These are phyloP conservation scores for Backusella liffmaniae DNA, from an alignment of 192 early-diverging fungal species.

Conservation along the genomic window DNA sequence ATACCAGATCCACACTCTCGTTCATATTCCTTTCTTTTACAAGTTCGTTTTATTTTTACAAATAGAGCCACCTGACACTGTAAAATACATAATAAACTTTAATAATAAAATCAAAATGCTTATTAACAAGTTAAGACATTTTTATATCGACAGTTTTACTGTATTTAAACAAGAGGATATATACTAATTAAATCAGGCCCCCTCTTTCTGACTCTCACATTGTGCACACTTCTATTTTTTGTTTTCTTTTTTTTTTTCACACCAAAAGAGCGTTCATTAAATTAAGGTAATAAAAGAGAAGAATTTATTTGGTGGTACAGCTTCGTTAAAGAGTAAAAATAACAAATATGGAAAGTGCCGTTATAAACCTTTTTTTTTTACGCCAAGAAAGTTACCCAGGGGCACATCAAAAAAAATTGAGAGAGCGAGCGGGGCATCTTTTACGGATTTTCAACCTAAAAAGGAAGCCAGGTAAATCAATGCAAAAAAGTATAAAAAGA, in stretches of 20 bases:
- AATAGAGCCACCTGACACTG: background rate
- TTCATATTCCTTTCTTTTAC: background rate
- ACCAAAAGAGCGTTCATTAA: slow-evolving; percentile 4
- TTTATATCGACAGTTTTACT: background rate
- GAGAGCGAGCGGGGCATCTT: background rate
- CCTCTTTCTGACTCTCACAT: background rate
- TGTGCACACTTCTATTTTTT: background rate
- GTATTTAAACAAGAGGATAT: background rate
- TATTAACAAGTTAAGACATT: background rate
- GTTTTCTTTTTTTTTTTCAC: slow-evolving; percentile 3
- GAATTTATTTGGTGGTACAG: background rate
- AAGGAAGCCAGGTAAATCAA: background rate
- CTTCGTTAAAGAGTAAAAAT: background rate
- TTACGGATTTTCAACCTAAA: slow-evolving; percentile 2
- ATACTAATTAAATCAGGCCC: background rate
- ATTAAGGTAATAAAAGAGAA: background rate
- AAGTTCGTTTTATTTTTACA: background rate
- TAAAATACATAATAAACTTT: slow-evolving; percentile 3
- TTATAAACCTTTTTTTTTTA: background rate
- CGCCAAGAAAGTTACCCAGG: slow-evolving; percentile 5
- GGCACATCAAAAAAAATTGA: slow-evolving; percentile 2
- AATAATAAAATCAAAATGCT: background rate
- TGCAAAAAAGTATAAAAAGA: slow-evolving; percentile 7
- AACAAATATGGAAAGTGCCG: slow-evolving; percentile 1
- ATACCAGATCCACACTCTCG: background rate